These are phyloP conservation scores for Phylloporus sp. DNA, from an alignment of 768 basidiomycete genomes.

Conservation along the genomic window DNA sequence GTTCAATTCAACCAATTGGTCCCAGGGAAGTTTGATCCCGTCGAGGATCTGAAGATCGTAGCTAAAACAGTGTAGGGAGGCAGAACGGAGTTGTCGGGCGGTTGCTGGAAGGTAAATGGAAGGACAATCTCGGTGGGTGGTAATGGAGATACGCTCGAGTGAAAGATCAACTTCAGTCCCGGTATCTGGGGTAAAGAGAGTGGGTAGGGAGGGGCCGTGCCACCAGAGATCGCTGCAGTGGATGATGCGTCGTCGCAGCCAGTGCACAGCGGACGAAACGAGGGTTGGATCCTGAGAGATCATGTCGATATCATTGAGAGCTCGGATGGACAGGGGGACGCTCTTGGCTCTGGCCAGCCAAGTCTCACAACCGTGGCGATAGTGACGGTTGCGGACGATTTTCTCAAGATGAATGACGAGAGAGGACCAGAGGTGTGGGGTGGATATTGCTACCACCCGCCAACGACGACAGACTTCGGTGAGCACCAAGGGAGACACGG, in stretches of 20 bases:
- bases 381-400: neutral
- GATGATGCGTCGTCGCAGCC: conserved; percentile 23
- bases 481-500: conserved; percentile 25
- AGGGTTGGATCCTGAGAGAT: conserved; percentile 2
- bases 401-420: conserved; percentile 21
- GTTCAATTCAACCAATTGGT: conserved; percentile 20
- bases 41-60: conserved; percentile 23
- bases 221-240: conserved; percentile 30
- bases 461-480: conserved; percentile 28
- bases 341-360: conserved; percentile 30
- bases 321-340: conserved; percentile 22
- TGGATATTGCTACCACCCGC: conserved; percentile 29
- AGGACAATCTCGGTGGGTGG: conserved; percentile 11
- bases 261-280: conserved; percentile 8
- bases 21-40: conserved; percentile 26
- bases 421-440: conserved; percentile 32
- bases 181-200: conserved; percentile 11
- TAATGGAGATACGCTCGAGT: conserved; percentile 22
- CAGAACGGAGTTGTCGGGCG: conserved; percentile 16
- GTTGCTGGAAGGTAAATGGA: conserved; percentile 16
- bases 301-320: conserved; percentile 22
- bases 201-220: conserved; percentile 27
- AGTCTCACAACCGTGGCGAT: conserved; percentile 19
- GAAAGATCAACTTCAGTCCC: neutral
- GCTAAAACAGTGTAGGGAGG: conserved; percentile 18